Conservation (phyloP, 202 grass and related monocot species). For the Eragrostis tef region DNA sequence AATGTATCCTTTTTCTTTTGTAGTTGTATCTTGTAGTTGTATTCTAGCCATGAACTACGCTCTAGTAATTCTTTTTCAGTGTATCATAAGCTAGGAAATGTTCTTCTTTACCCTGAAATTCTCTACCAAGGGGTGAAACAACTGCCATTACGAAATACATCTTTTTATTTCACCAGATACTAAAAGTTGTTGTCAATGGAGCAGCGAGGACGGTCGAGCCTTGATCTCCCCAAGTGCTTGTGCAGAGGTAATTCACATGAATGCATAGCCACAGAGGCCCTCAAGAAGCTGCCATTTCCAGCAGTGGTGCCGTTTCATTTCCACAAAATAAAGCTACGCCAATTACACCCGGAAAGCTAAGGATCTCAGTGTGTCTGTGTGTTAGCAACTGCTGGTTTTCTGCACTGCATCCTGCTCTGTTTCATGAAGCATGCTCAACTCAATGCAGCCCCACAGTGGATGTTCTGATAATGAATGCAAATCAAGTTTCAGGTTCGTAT, state of each 20-base stretch:
- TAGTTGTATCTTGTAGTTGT: constrained; percentile 48
- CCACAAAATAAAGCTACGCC: not conserved
- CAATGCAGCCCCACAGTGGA: not conserved
- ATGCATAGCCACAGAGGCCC: not conserved
- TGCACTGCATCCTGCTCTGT: not conserved
- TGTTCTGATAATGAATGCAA: not conserved
- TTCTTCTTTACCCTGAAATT: not conserved
- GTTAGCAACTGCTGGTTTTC: not conserved
- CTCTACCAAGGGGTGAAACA: not conserved
- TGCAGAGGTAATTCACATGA: constrained; percentile 45
- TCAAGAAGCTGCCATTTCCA: constrained; percentile 14
- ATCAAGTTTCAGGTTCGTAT: not conserved
- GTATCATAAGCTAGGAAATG: constrained; percentile 40
- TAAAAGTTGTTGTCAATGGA: not conserved
- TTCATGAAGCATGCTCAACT: not conserved
- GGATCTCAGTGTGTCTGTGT: not conserved
- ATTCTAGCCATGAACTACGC: constrained; percentile 44
- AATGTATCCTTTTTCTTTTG: constrained; percentile 17
- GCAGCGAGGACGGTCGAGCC: not conserved
- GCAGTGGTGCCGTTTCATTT: not conserved
- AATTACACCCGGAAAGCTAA: not conserved
- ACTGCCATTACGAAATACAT: not conserved
- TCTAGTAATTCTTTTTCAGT: constrained; percentile 38
- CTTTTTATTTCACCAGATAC: not conserved
- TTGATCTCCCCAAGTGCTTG: not conserved